Conservation (phyloP, 768 basidiomycete species). For the Rhodocollybia butyracea region DNA sequence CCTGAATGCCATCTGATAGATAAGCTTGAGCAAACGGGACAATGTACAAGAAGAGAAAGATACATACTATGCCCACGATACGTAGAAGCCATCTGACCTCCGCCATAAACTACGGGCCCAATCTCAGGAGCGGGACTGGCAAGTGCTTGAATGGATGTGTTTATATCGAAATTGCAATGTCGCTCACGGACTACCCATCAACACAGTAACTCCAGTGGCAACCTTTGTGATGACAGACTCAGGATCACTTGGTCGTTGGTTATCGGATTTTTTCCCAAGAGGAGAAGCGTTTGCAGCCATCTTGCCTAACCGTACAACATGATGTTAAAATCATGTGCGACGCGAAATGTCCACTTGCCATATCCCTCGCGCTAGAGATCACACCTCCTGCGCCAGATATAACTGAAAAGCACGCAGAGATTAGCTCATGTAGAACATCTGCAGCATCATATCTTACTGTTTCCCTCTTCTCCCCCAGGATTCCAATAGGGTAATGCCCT, state of each 20-base stretch:
- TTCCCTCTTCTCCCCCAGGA: conserved; percentile 20
- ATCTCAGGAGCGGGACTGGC: conserved; percentile 16
- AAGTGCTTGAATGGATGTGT: neutral
- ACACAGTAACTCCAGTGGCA: conserved; percentile 20
- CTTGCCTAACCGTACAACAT: conserved; percentile 16
- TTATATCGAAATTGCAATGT: too few relatives aligned
- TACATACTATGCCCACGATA: conserved; percentile 25
- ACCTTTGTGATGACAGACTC: conserved; percentile 17
- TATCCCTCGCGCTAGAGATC: conserved; percentile 24
- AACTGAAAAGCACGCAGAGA: conserved; percentile 9
- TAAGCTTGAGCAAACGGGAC: neutral
- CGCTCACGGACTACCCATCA: neutral
- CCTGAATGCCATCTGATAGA: neutral
- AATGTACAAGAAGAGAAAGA: neutral
- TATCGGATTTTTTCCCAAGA: conserved; percentile 19
- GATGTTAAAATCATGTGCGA: neutral
- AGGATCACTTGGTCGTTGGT: conserved; percentile 24
- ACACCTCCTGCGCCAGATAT: conserved; percentile 27
- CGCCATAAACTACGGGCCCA: conserved; percentile 24
- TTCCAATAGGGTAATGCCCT: conserved; percentile 19
- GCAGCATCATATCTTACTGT: conserved; percentile 8
- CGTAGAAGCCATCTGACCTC: conserved; percentile 18
- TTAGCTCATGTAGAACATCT: neutral
- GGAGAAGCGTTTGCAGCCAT: conserved; percentile 26
- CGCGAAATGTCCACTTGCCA: conserved; percentile 13